Conservation (phyloP, 2,329 filamentous ascomycete species). For the Claviceps citrina region DNA sequence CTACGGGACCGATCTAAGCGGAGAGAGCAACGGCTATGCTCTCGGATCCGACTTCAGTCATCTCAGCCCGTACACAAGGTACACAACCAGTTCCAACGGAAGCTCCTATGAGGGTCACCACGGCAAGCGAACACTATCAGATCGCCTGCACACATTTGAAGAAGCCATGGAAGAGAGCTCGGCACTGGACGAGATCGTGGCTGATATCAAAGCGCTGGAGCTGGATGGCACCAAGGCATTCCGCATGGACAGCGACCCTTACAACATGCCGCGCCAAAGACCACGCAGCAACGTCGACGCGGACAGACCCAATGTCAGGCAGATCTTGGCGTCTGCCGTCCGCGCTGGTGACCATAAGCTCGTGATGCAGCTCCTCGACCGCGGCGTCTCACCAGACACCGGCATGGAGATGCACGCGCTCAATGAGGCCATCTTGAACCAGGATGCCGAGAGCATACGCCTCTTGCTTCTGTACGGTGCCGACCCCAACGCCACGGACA, state of each 20-base stretch:
- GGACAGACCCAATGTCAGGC: slow-evolving; percentile 28
- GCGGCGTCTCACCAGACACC: slow-evolving; percentile 37
- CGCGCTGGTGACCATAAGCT: slow-evolving; percentile 41
- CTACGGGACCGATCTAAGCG: slow-evolving; percentile 7
- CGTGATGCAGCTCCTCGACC: slow-evolving; percentile 41
- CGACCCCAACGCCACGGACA: slow-evolving; percentile 37
- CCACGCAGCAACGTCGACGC: slow-evolving; percentile 29
- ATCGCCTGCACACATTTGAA: slow-evolving; percentile 18
- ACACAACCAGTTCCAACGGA: slow-evolving; percentile 16
- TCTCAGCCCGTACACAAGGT: slow-evolving; percentile 6
- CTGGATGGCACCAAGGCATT: slow-evolving; percentile 27
- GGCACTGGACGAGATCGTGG: slow-evolving; percentile 14
- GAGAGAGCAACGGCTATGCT: slow-evolving; percentile 6
- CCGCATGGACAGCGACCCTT: slow-evolving; percentile 34
- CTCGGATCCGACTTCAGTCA: slow-evolving; percentile 3
- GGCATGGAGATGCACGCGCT: slow-evolving; percentile 31
- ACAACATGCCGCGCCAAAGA: slow-evolving; percentile 35
- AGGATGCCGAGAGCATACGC: slow-evolving; percentile 38
- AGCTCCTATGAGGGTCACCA: slow-evolving; percentile 16
- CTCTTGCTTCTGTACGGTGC: slow-evolving; percentile 42
- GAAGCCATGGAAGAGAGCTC: slow-evolving; percentile 8
- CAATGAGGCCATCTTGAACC: slow-evolving; percentile 34
- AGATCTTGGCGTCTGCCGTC: slow-evolving; percentile 37
- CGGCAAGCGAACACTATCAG: slow-evolving; percentile 9
- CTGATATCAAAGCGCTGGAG: slow-evolving; percentile 23